Evolutionary conservation across 257 asterid genomes (phyloP).

Genomic region (Capsicum rhomboideum): DNA sequence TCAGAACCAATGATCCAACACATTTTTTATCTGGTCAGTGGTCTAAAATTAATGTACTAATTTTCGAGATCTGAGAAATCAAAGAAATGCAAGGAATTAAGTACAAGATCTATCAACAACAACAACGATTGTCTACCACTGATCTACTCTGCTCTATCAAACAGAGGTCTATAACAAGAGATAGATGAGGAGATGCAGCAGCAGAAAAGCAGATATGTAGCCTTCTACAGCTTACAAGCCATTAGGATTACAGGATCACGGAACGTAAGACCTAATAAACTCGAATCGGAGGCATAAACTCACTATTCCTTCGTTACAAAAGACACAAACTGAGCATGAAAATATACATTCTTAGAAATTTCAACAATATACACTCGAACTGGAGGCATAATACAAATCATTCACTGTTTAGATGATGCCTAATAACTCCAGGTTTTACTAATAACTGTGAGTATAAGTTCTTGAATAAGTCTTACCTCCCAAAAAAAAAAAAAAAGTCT

Average conservation of each 20-base stretch:
- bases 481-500: no score
- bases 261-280: background rate
- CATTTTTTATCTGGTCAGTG: background rate
- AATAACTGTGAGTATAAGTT: background rate
- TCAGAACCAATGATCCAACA: background rate
- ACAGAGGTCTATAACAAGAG: background rate
- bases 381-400: background rate
- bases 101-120: background rate
- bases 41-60: background rate
- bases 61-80: background rate
- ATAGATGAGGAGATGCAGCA: background rate
- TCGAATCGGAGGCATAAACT: no score
- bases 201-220: background rate
- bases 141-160: background rate
- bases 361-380: background rate
- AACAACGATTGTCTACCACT: background rate
- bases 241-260: background rate
- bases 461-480: background rate
- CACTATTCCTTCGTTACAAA: background rate
- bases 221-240: background rate
- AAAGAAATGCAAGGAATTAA: background rate
- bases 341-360: background rate
- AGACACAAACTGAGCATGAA: background rate
- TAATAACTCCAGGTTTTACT: background rate
- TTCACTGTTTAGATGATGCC: background rate